Evolutionary conservation across 164 flowering plant species (phyloP).

Genomic region (Protea cynaroides): DNA sequence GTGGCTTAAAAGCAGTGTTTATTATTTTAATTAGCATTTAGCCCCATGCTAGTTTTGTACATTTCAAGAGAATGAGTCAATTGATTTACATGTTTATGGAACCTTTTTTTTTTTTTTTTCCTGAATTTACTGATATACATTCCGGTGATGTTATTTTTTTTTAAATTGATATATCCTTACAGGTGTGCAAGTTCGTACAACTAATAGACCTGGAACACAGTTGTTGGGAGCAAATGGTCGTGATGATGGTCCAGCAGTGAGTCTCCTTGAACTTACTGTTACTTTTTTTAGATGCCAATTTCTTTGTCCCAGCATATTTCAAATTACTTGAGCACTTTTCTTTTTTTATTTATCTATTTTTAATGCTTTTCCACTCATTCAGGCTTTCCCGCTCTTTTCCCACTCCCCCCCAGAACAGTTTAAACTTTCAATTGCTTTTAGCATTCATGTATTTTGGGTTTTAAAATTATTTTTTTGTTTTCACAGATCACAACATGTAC

Average conservation of each 20-base stretch:
- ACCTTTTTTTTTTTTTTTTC: too few relatives aligned
- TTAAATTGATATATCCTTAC: neutral
- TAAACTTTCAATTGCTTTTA: too few relatives aligned
- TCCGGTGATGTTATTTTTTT: neutral
- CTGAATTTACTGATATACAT: too few relatives aligned
- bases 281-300: neutral
- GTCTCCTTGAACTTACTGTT: conserved; percentile 14
- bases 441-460: neutral
- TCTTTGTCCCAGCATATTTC: neutral
- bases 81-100: too few relatives aligned
- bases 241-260: conserved; percentile 95
- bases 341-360: neutral
- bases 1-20: too few relatives aligned
- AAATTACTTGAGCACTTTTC: neutral
- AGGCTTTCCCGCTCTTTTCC: too few relatives aligned
- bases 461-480: conserved; percentile 7
- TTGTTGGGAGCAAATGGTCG: conserved; percentile 92
- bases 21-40: too few relatives aligned
- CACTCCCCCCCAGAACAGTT: too few relatives aligned
- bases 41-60: too few relatives aligned
- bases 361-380: too few relatives aligned
- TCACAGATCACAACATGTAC: conserved; percentile 69
- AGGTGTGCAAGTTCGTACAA: conserved; percentile 77
- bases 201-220: conserved; percentile 90
- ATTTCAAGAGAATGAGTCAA: too few relatives aligned